Percentiles rank a stretch among this genome's conserved stretches.
These are phyloP conservation scores for Penicillium griseofulvum DNA, from an alignment of 2,329 filamentous ascomycete genomes.

Conservation along the genomic window DNA sequence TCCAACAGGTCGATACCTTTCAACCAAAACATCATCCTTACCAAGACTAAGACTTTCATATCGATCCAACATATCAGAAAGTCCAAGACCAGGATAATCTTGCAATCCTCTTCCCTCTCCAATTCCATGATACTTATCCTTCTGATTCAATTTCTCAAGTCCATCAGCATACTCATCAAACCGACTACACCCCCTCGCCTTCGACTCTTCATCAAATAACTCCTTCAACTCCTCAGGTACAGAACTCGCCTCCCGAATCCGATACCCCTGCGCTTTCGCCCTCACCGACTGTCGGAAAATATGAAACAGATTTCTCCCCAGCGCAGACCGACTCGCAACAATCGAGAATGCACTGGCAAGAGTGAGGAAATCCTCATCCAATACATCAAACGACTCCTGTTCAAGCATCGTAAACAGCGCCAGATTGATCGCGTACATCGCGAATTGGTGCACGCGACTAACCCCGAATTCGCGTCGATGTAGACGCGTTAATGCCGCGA, in stretches of 20 bases:
- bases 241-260: constrained; percentile 21
- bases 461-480: constrained; percentile 37
- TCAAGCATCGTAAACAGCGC: constrained; percentile 38
- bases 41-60: constrained; percentile 41
- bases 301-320: constrained; percentile 37
- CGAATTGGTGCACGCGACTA: constrained; percentile 36
- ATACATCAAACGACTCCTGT: constrained; percentile 29
- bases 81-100: constrained; percentile 26
- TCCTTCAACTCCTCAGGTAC: constrained; percentile 34
- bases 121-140: constrained; percentile 33
- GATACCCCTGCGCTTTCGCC: constrained; percentile 30
- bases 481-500: constrained; percentile 29
- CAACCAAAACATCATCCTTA: constrained; percentile 30
- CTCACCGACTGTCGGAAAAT: constrained; percentile 36
- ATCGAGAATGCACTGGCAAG: constrained; percentile 35
- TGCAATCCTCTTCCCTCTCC: constrained; percentile 19
- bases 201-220: constrained; percentile 30
- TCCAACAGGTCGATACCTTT: constrained; percentile 15
- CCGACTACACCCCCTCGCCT: constrained; percentile 12
- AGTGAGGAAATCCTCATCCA: constrained; percentile 36
- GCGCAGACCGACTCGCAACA: constrained; percentile 33
- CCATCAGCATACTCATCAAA: constrained; percentile 36
- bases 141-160: constrained; percentile 33
- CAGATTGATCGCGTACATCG: constrained; percentile 40
- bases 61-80: constrained; percentile 40